Evolutionary conservation across 1,284 basidiomycete species (phyloP).

Genomic region (Rhodotorula sp.): DNA sequence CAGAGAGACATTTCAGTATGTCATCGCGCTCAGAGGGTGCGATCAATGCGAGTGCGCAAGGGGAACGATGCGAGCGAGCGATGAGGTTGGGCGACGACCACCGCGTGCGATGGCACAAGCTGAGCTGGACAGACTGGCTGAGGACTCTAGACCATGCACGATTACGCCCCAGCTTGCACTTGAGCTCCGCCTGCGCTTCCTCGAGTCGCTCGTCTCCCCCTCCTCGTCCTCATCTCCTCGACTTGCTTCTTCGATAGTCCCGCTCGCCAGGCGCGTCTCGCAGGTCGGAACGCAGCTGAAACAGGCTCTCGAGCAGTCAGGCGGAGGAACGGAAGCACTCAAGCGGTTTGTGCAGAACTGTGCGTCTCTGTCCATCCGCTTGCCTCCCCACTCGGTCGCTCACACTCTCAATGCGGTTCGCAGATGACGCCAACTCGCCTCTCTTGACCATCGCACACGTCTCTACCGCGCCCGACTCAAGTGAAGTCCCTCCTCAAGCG

Average conservation of each 20-base stretch:
- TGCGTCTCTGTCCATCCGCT: slow-evolving; percentile 8
- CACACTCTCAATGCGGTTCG: neutral
- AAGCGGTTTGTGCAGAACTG: slow-evolving; percentile 42
- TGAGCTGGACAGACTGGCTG: neutral
- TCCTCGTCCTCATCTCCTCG: neutral
- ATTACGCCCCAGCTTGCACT: slow-evolving; percentile 35
- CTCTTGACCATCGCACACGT: slow-evolving; percentile 29
- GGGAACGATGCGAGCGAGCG: neutral
- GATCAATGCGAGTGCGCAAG: no score
- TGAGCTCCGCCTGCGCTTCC: slow-evolving; percentile 42
- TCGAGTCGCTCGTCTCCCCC: slow-evolving; percentile 39
- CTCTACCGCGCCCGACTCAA: slow-evolving; percentile 8
- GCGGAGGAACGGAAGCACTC: slow-evolving; percentile 38
- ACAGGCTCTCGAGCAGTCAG: slow-evolving; percentile 13
- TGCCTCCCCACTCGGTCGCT: neutral
- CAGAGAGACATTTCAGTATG: no score
- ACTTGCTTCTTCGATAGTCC: neutral
- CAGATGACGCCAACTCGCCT: slow-evolving; percentile 44
- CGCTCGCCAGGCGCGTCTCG: slow-evolving; percentile 34
- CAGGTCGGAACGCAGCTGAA: slow-evolving; percentile 13
- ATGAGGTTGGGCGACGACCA: neutral
- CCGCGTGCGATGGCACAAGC: neutral
- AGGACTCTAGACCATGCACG: neutral
- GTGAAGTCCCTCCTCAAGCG: slow-evolving; percentile 23
- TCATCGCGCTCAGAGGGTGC: no score